Evolutionary conservation across 2,329 filamentous ascomycete species (phyloP).

Genomic region (Phaeosphaeriaceae sp.): DNA sequence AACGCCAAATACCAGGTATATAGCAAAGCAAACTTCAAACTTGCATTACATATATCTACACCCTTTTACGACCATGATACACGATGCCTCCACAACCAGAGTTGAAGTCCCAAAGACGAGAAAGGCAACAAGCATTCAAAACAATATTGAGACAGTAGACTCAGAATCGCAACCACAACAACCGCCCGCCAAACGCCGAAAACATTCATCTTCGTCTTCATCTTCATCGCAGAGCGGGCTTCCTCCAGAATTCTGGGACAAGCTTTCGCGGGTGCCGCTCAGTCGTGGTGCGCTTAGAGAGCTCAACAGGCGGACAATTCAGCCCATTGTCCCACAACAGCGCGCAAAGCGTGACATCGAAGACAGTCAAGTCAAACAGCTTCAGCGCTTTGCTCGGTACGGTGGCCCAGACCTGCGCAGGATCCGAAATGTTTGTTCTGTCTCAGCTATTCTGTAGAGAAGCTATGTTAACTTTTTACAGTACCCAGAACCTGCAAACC

Average conservation of each 20-base stretch:
- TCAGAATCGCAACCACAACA: conserved; percentile 1
- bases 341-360: conserved; percentile 4
- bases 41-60: not conserved
- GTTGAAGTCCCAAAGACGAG: conserved; percentile 12
- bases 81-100: conserved; percentile 10
- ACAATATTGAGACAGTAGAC: conserved; percentile 12
- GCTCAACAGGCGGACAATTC: conserved; percentile 15
- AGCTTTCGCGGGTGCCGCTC: conserved; percentile 17
- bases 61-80: conserved; percentile 8
- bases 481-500: conserved; percentile 11
- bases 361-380: conserved; percentile 7
- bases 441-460: conserved; percentile 1
- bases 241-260: conserved; percentile 18
- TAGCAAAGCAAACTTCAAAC: too few species aligned
- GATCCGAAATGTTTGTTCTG: conserved; percentile 10
- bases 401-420: conserved; percentile 15
- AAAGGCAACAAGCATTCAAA: conserved; percentile 13
- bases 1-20: too few species aligned
- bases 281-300: conserved; percentile 19
- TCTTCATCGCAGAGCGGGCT: conserved; percentile 5
- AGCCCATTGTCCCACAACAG: conserved; percentile 8
- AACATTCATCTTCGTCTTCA: conserved; percentile 4
- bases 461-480: conserved; percentile 8
- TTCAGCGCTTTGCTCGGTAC: conserved; percentile 18
- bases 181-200: conserved; percentile 15